phyloP scores from a whole-genome alignment of 1,284 basidiomycete genomes.

The Apiotrichum brassicae region DNA sequence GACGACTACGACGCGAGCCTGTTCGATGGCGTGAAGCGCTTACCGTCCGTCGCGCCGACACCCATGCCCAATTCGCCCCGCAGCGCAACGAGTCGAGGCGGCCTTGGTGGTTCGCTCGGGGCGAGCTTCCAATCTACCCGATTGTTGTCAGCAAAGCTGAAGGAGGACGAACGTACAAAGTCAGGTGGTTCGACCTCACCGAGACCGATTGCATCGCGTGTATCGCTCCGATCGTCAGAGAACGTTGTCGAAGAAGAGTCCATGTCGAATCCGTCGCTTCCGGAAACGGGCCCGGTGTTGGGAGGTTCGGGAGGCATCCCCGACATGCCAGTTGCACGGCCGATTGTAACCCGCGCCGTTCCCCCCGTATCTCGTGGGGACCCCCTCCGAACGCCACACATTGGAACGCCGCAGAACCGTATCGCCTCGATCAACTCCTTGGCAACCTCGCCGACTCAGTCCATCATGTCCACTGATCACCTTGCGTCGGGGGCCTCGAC shows the following conservation, averaged over 20 bases:
- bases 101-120: constrained; percentile 4
- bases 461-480: constrained; percentile 4
- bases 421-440: constrained; percentile 11
- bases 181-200: background rate
- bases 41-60: background rate
- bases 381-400: constrained; percentile 4
- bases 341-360: background rate
- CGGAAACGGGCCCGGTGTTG: background rate
- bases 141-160: constrained; percentile 22
- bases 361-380: background rate
- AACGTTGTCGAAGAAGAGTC: constrained; percentile 12
- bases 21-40: constrained; percentile 17
- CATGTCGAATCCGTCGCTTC: constrained; percentile 5
- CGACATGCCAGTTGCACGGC: constrained; percentile 9
- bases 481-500: constrained; percentile 34
- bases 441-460: constrained; percentile 9
- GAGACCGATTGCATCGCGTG: constrained; percentile 3
- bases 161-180: constrained; percentile 13
- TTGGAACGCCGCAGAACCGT: background rate
- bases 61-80: background rate
- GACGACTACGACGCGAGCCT: constrained; percentile 36
- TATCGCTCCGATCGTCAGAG: background rate
- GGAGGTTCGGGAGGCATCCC: constrained; percentile 8
- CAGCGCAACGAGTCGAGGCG: background rate
- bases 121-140: constrained; percentile 40